These are phyloP conservation scores for Cinnamomum chago DNA, from an alignment of 164 flowering plant species.

Conservation along the genomic window DNA sequence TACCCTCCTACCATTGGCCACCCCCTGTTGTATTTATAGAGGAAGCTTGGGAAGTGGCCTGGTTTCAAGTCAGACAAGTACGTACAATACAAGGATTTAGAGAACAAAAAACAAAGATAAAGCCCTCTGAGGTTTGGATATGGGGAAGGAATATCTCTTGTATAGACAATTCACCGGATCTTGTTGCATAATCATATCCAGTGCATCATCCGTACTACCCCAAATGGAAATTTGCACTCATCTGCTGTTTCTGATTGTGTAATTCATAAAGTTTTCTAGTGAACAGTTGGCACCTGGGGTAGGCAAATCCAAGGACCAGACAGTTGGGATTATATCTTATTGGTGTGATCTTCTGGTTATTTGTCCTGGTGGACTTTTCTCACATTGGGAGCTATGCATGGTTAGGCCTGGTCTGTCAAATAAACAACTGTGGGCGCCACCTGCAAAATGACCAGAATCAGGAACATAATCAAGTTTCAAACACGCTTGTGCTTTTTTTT, in stretches of 20 bases:
- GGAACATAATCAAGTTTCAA: no score
- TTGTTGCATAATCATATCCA: background rate
- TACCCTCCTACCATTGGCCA: background rate
- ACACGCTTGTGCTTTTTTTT: no score
- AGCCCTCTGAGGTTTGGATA: background rate
- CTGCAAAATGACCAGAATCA: no score
- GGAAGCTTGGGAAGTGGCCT: background rate
- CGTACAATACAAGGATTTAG: background rate
- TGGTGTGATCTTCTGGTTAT: no score
- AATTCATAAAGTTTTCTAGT: no score
- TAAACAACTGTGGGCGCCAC: no score
- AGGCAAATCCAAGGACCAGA: no score
- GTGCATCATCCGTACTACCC: background rate
- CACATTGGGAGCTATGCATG: no score
- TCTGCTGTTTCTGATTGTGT: background rate
- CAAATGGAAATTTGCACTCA: background rate
- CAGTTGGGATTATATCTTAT: no score
- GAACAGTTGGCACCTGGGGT: no score
- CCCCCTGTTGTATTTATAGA: background rate
- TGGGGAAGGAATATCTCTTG: background rate
- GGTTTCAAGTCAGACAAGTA: background rate
- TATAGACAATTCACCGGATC: background rate
- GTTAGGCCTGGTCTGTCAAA: no score
- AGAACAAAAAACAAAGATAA: background rate
- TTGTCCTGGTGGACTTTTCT: no score